Evolutionary conservation across 305 asterid species (phyloP).

Genomic region (Rubia balearica): DNA sequence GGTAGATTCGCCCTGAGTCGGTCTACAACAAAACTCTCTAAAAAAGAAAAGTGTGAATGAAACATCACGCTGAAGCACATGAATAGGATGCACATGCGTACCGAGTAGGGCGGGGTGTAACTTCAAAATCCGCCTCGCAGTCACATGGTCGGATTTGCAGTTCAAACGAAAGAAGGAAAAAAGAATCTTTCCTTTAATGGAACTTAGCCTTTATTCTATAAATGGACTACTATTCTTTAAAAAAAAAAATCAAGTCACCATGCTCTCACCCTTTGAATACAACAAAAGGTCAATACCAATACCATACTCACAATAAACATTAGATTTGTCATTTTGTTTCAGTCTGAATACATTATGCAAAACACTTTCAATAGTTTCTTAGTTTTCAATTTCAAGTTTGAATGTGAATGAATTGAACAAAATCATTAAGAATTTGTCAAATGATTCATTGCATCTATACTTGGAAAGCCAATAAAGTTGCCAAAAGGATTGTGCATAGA

Average conservation of each 20-base stretch:
- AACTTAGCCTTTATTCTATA: conserved; percentile 16
- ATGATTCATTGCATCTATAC: no score
- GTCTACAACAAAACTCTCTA: no score
- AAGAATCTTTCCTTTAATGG: conserved; percentile 56
- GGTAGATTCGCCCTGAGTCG: no score
- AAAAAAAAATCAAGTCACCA: conserved; percentile 4
- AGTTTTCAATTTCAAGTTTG: neutral
- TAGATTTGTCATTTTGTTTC: neutral
- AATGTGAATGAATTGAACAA: no score
- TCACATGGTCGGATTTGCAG: conserved; percentile 33
- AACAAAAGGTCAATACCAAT: conserved; percentile 20
- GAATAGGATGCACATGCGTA: conserved; percentile 42
- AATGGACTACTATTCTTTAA: neutral
- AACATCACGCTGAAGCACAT: conserved; percentile 29
- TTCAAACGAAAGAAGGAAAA: conserved; percentile 1
- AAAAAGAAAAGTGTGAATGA: no score
- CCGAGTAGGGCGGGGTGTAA: conserved; percentile 21
- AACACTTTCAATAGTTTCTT: neutral
- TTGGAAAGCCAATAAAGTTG: no score
- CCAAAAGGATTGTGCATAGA: no score
- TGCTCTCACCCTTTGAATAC: conserved; percentile 18
- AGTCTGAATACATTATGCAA: neutral
- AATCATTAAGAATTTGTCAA: no score
- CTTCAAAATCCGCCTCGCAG: conserved; percentile 12
- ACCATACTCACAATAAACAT: no score